Evolutionary conservation across 495 filamentous ascomycete species (phyloP), one percentile per base, ranked within the genome.

Genomic region (Elasticomyces elasticus): DNA sequence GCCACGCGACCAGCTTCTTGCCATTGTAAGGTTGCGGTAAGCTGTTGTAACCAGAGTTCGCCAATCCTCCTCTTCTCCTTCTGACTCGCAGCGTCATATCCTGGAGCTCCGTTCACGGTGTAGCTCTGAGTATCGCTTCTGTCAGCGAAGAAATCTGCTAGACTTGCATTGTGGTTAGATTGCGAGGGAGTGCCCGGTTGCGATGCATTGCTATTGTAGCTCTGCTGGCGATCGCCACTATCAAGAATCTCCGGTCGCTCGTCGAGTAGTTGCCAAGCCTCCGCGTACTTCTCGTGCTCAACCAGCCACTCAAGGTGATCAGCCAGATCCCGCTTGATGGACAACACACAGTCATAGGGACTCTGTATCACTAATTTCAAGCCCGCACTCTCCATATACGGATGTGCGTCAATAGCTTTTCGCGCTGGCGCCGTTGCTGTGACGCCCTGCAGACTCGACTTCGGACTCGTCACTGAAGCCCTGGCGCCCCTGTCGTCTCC

Each of bases 321-420:
- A 0, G 79, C 68, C 12, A 89, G 72, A 58, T 95, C 90, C 57
- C 92, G 73, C 61, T 88, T 88, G 0, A 91, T 84, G 0, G 88
- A 85, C 51, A 95, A 73, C 22, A 95, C 79, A 59, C 89, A 94
- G 69, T 98, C 92, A 60, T 92, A 98, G 0, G 94, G 94, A 61
- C 89, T 96, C 48, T 94, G 88, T 27, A 98, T 85, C 65, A 95
- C 95, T 24, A 98, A 87, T 61, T 96, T 97, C 56, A 89, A 77
- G 0, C 92, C 90, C 6, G 81, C 77, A 15, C 80, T 80, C 25
- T 63, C 58, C 11, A 64, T 61, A 30, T 67, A 62, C 4, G 65
- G 64, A 51, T 67, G 64, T 19, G 63, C 54, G 25, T 67, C 62
- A 5, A 64, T 42, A 24, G 49, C 23, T 51, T 54, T 30, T 42